Evolutionary conservation across 768 basidiomycete species (phyloP).

Genomic region (Lenzites betulinus): DNA sequence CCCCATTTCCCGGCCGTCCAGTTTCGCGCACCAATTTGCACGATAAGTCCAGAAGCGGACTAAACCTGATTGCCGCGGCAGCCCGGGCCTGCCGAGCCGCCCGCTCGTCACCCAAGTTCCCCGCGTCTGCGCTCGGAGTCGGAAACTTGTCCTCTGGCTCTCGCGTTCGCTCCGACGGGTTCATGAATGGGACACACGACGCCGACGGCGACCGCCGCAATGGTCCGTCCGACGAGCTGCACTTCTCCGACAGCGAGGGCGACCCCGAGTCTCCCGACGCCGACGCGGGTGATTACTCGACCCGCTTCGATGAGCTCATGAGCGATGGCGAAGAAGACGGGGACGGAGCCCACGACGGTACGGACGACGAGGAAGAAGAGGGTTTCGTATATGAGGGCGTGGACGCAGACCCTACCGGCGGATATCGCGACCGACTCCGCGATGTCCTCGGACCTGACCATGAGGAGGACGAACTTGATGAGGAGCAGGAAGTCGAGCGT

Average conservation of each 20-base stretch:
- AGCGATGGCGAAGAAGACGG: conserved; percentile 42
- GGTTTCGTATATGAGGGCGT: conserved; percentile 75
- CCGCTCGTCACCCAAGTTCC: conserved; percentile 8
- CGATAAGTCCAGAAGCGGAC: conserved; percentile 13
- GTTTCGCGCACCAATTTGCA: conserved; percentile 12
- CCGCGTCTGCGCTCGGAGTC: not conserved
- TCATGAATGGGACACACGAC: conserved; percentile 32
- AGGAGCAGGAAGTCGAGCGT: conserved; percentile 47
- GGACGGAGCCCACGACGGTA: conserved; percentile 8
- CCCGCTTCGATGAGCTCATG: conserved; percentile 70
- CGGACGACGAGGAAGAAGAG: conserved; percentile 51
- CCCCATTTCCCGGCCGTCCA: conserved; percentile 18
- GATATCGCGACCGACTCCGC: conserved; percentile 68
- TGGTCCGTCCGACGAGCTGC: conserved; percentile 12
- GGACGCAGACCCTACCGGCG: conserved; percentile 52
- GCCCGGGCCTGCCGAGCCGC: not conserved
- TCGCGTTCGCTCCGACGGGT: conserved; percentile 6
- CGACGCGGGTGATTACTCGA: conserved; percentile 59
- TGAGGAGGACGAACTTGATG: conserved; percentile 46
- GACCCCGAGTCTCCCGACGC: conserved; percentile 38
- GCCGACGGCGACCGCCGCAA: conserved; percentile 3
- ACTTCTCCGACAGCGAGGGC: conserved; percentile 45
- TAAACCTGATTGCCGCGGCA: not conserved
- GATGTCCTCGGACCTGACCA: conserved; percentile 73
- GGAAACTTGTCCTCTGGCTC: not conserved